Conservation (phyloP, 2,329 filamentous ascomycete genomes). For the Septoria petroselini region DNA sequence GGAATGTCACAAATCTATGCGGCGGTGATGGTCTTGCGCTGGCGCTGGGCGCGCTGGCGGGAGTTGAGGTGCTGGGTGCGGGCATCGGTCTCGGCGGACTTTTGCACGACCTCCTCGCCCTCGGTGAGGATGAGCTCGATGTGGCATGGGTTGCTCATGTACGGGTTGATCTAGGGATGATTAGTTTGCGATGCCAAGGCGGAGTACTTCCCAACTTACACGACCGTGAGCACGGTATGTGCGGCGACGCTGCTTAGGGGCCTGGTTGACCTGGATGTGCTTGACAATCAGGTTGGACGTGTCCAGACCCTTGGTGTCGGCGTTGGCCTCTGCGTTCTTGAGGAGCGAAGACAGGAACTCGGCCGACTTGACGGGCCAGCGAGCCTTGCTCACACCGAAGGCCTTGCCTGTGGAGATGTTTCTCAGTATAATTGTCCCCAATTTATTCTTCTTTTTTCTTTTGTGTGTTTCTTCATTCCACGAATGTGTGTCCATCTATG, state of each 20-base stretch:
- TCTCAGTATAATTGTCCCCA: conserved; percentile 32
- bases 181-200: background rate
- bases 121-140: conserved; percentile 99
- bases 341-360: conserved; percentile 96
- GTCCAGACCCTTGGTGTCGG: conserved; percentile 95
- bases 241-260: conserved; percentile 96
- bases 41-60: conserved; percentile 78
- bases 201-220: conserved; percentile 62
- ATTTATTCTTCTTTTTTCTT: conserved; percentile 16
- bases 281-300: conserved; percentile 97
- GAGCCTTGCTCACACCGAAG: conserved; percentile 95
- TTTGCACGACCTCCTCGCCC: conserved; percentile 92
- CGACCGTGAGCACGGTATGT: conserved; percentile 99
- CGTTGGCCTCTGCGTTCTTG: conserved; percentile 96
- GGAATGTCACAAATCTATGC: conserved; percentile 25
- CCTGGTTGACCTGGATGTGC: conserved; percentile 99
- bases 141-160: conserved; percentile 99
- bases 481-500: conserved; percentile 32
- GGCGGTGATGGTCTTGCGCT: conserved; percentile 59
- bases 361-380: conserved; percentile 99
- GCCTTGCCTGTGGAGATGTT: conserved; percentile 73
- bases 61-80: conserved; percentile 69
- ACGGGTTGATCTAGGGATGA: conserved; percentile 84
- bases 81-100: conserved; percentile 67
- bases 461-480: conserved; percentile 1